A percentile compares a stretch with the other conserved stretches of the same genome.
phyloP scores from a whole-genome alignment of 805 yeast genomes.

The Saccharomycodes ludwigii region DNA sequence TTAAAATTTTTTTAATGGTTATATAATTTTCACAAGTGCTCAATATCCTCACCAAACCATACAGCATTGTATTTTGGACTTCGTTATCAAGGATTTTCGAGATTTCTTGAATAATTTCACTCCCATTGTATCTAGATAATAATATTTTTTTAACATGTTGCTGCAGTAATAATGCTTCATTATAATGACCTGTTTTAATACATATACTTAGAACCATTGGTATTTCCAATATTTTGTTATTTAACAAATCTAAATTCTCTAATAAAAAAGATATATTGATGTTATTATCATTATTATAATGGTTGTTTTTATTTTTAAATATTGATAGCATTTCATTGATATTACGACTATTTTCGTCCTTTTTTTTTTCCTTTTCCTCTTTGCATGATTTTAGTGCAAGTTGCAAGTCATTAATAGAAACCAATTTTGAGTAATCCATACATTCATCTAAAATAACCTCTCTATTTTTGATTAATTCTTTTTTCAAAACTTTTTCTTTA shows the following conservation, averaged over 20 bases:
- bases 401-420: background rate
- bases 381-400: background rate
- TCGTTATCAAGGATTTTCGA: slow-evolving; percentile 17
- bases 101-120: slow-evolving; percentile 22
- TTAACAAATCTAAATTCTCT: slow-evolving; percentile 36
- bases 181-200: slow-evolving; percentile 74
- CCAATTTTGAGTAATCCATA: background rate
- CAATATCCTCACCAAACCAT: slow-evolving; percentile 54
- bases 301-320: slow-evolving; percentile 1
- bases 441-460: background rate
- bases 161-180: slow-evolving; percentile 79
- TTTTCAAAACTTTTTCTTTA: slow-evolving; percentile 3
- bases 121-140: slow-evolving; percentile 9
- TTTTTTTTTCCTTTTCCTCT: background rate
- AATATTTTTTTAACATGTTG: slow-evolving; percentile 54
- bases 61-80: slow-evolving; percentile 44
- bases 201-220: slow-evolving; percentile 80
- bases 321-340: background rate
- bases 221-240: slow-evolving; percentile 66
- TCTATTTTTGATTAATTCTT: background rate
- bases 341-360: background rate
- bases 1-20: slow-evolving; percentile 36
- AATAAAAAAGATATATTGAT: background rate
- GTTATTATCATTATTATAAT: background rate
- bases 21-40: slow-evolving; percentile 35